phyloP scores from a whole-genome alignment of 2,329 filamentous ascomycete genomes.

The Trichoderma harzianum region DNA sequence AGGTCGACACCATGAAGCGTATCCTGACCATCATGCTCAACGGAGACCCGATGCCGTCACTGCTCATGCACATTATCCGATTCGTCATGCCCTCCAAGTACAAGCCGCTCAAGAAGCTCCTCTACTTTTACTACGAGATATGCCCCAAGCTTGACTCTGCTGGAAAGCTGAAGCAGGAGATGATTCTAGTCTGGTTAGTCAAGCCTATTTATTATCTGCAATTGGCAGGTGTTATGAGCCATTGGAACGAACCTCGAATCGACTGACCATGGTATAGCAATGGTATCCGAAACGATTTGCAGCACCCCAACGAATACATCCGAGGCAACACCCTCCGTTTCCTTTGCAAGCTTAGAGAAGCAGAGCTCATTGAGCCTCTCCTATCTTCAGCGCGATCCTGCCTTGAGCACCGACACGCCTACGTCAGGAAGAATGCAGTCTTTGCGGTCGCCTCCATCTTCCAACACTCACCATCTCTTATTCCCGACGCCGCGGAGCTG shows the following conservation, averaged over 20 bases:
- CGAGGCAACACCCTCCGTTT: conserved; percentile 97
- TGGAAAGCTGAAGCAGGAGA: conserved; percentile 98
- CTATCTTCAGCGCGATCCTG: conserved; percentile 89
- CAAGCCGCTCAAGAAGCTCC: conserved; percentile 93
- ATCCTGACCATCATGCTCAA: conserved; percentile 98
- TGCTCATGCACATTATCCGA: conserved; percentile 99
- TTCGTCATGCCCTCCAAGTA: conserved; percentile 99
- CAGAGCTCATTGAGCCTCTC: conserved; percentile 93
- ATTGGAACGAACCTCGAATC: background rate
- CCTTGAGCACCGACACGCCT: conserved; percentile 93
- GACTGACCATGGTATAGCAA: conserved; percentile 59
- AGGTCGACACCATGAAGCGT: conserved; percentile 94
- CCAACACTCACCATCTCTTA: conserved; percentile 83
- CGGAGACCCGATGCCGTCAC: conserved; percentile 88
- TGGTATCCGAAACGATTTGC: conserved; percentile 94
- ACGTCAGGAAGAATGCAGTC: conserved; percentile 97
- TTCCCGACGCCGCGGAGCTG: conserved; percentile 92
- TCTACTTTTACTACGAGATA: conserved; percentile 99
- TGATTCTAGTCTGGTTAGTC: conserved; percentile 91
- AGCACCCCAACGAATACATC: conserved; percentile 97
- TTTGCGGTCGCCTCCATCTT: conserved; percentile 92
- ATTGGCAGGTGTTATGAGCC: background rate
- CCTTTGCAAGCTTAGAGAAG: conserved; percentile 90
- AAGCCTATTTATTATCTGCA: background rate
- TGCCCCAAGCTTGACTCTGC: conserved; percentile 90